phyloP scores from a whole-genome alignment of 768 basidiomycete species.

The Trametes meyenii region DNA sequence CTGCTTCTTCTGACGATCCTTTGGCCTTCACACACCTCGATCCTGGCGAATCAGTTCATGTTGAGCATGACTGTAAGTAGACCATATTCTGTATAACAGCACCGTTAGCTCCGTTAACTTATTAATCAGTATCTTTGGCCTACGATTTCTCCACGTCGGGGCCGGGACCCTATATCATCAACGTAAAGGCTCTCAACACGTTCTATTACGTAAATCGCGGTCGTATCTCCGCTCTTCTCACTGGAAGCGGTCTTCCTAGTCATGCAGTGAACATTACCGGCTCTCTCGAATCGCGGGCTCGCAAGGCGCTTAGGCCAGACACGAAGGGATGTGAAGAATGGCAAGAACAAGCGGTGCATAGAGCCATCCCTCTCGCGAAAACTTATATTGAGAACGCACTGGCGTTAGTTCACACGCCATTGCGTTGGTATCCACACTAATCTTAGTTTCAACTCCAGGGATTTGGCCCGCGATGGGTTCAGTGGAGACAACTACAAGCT shows the following conservation, averaged over 20 bases:
- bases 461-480: neutral
- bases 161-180: conserved; percentile 40
- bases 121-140: conserved; percentile 39
- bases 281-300: neutral
- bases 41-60: conserved; percentile 35
- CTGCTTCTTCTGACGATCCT: conserved; percentile 33
- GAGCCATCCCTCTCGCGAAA: neutral
- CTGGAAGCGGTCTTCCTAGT: neutral
- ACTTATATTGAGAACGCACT: conserved; percentile 1
- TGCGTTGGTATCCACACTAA: neutral
- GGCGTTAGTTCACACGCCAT: neutral
- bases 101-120: no score
- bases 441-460: neutral
- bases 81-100: no score
- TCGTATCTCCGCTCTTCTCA: neutral
- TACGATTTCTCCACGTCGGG: conserved; percentile 30
- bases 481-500: conserved; percentile 4
- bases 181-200: conserved; percentile 41
- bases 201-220: conserved; percentile 30
- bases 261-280: conserved; percentile 1
- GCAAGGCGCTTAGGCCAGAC: neutral
- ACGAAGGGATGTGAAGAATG: conserved; percentile 1
- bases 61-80: conserved; percentile 41
- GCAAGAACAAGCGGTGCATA: neutral
- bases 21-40: conserved; percentile 38